Percentiles rank a stretch among this genome's conserved stretches.
Conservation (phyloP, 768 basidiomycete genomes). For the Cystobasidiopsis lactophilus region DNA sequence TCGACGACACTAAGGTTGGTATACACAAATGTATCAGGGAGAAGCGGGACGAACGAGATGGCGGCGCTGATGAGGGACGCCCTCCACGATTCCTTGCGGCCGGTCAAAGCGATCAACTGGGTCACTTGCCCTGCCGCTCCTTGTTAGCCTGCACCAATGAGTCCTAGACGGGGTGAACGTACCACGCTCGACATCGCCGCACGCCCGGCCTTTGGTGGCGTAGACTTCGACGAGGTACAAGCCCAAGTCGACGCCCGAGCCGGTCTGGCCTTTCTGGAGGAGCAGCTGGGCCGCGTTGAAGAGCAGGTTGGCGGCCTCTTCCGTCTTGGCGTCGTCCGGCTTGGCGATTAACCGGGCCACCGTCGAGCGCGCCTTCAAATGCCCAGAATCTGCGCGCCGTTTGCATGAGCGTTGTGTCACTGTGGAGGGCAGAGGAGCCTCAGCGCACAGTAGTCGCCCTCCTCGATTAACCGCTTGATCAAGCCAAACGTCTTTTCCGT, state of each 20-base stretch:
- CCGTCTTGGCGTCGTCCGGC: conserved; percentile 36
- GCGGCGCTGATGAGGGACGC: conserved; percentile 70
- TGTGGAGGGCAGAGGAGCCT: conserved; percentile 59
- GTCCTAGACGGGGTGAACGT: not conserved
- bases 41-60: conserved; percentile 39
- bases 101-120: conserved; percentile 71
- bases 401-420: conserved; percentile 1
- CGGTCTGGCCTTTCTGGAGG: conserved; percentile 64
- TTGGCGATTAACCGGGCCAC: not conserved
- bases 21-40: not conserved
- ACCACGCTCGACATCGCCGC: conserved; percentile 17
- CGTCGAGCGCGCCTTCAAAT: not conserved
- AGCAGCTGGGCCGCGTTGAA: conserved; percentile 75
- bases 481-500: not conserved
- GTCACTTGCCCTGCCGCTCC: conserved; percentile 31
- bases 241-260: conserved; percentile 71
- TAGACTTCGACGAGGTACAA: conserved; percentile 65
- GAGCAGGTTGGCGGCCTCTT: conserved; percentile 74
- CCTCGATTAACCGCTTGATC: conserved; percentile 43
- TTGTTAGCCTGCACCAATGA: not conserved
- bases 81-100: conserved; percentile 60
- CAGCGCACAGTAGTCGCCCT: conserved; percentile 60
- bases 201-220: conserved; percentile 42
- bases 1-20: conserved; percentile 12
- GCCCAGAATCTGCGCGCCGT: not conserved